Evolutionary conservation across 2,329 filamentous ascomycete genomes (phyloP), one percentile per base, ranked within the genome.

Genomic region (Colletotrichum horii): DNA sequence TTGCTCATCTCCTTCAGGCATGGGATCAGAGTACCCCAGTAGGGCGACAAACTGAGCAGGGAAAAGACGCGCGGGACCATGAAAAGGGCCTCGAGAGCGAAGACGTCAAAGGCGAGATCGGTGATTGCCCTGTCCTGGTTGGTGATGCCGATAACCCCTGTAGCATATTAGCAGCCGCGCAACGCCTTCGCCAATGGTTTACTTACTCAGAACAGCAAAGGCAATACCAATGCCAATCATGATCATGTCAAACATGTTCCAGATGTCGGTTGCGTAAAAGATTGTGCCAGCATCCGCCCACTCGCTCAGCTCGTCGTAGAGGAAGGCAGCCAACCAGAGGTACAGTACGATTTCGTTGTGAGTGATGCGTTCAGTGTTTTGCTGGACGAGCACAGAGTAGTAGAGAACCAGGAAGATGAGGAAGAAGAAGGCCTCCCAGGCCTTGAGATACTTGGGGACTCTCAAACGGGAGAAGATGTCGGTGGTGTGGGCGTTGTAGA

Each of bases 1-100:
- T 96, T 96, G 52, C 94, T 94, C 96, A 98, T 98, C 83, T 96
- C 95, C 82, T 97, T 97, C 66, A 98, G 89, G 78, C 96, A 97
- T 0, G 96, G 96, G 75, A 98, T 96, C 65, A 97, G 84, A 1
- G 94, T 97, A 56, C 95, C 96, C 90, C 97, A 98, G 82, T 97
- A 98, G 2, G 95, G 95, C 80, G 95, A 95, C 78, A 98, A 84
- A 82, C 94, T 96, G 77, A 98, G 89, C 68, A 98, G 90, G 16
- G 96, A 97, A 85, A 94, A 98, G 79, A 98, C 94, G 76, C 95
- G 93, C 19, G 96, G 96, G 24, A 98, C 94, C 84, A 98, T 93
- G 83, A 98, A 96, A 12, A 98, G 89, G 1, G 95, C 96, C 83
- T 98, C 95, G 16, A 98, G 88, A 0, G 95, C 94, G 26, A 98